phyloP scores from a whole-genome alignment of 495 filamentous ascomycete species.

The Chaetomium cochliodes region DNA sequence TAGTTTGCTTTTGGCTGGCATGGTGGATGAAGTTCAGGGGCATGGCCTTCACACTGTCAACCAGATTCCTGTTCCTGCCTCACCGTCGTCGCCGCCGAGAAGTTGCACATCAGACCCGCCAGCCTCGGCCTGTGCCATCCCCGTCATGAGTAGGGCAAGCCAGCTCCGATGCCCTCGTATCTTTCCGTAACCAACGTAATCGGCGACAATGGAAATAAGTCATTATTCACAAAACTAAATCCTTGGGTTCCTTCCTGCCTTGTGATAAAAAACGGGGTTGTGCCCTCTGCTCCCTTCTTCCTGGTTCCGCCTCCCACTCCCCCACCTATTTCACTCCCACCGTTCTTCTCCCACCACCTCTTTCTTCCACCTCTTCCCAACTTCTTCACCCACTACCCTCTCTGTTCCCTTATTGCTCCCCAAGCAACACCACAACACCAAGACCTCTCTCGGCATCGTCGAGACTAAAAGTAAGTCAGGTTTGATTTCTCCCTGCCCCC shows the following conservation, averaged over 20 bases:
- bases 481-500: background rate
- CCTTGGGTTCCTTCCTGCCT: background rate
- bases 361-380: background rate
- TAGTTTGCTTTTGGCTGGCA: background rate
- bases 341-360: background rate
- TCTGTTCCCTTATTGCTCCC: background rate
- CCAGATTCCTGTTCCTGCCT: too few relatives aligned
- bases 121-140: slow-evolving; percentile 3
- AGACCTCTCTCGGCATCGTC: background rate
- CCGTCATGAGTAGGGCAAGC: background rate
- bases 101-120: background rate
- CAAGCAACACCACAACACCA: background rate
- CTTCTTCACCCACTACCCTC: background rate
- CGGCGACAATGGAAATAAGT: background rate
- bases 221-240: background rate
- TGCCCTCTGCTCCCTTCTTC: background rate
- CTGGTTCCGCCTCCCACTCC: background rate
- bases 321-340: background rate
- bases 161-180: background rate
- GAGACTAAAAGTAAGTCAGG: background rate
- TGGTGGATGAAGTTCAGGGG: too few relatives aligned
- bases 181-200: background rate
- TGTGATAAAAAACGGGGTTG: background rate
- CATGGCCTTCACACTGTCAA: background rate
- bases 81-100: background rate